Conservation (phyloP, 352 stramenopile genomes). For the Pythium grandisporangium region DNA sequence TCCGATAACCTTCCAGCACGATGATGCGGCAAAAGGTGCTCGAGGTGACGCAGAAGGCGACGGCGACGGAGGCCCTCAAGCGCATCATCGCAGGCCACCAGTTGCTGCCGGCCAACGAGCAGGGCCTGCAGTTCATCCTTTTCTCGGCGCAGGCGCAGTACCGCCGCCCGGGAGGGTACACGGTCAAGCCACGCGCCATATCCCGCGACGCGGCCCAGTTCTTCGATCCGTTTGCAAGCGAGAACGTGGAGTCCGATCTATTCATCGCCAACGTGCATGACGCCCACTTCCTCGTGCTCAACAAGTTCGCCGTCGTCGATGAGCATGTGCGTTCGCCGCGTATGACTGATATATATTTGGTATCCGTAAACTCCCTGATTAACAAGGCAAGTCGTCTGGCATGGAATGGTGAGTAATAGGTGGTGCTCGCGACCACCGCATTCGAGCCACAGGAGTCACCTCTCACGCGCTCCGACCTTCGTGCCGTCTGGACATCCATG, state of each 20-base stretch:
- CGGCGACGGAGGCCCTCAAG: constrained; percentile 46
- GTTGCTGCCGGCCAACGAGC: constrained; percentile 25
- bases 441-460: constrained; percentile 58
- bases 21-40: constrained; percentile 55
- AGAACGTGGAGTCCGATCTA: constrained; percentile 61
- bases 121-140: constrained; percentile 37
- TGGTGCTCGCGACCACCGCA: constrained; percentile 63
- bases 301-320: constrained; percentile 77
- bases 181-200: constrained; percentile 26
- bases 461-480: constrained; percentile 37
- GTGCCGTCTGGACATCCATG: constrained; percentile 72
- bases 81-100: constrained; percentile 48
- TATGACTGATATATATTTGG: no score
- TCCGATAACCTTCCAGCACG: no score
- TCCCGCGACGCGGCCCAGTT: constrained; percentile 22
- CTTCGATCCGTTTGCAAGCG: constrained; percentile 62
- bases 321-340: constrained; percentile 53
- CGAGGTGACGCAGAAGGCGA: constrained; percentile 49
- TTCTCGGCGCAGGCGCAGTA: constrained; percentile 31
- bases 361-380: no score
- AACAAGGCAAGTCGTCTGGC: no score
- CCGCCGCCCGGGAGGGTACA: constrained; percentile 10
- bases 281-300: constrained; percentile 75
- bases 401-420: constrained; percentile 11
- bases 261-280: constrained; percentile 52